A percentile compares a stretch with the other conserved stretches of the same genome.
These are phyloP conservation scores for Aspergillus olivimuriae DNA, from an alignment of 495 filamentous ascomycete genomes.

Conservation along the genomic window DNA sequence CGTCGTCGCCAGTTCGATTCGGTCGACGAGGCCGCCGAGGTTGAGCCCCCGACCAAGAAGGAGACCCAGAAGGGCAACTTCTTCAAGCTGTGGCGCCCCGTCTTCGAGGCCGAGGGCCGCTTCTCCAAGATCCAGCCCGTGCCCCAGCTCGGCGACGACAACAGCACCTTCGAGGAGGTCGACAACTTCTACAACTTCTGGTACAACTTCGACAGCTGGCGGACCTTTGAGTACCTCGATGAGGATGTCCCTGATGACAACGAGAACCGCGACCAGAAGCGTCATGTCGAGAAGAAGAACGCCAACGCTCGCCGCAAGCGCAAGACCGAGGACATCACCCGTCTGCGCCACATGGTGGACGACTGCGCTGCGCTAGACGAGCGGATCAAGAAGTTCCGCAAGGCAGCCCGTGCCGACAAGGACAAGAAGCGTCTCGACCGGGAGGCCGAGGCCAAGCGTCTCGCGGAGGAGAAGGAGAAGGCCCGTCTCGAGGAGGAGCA, in stretches of 20 bases:
- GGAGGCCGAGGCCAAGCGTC: slow-evolving; percentile 84
- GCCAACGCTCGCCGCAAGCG: slow-evolving; percentile 95
- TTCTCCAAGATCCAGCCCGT: slow-evolving; percentile 90
- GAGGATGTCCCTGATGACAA: slow-evolving; percentile 98
- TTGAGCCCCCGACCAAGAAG: slow-evolving; percentile 90
- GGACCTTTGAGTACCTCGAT: slow-evolving; percentile 95
- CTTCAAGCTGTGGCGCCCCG: slow-evolving; percentile 85
- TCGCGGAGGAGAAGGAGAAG: slow-evolving; percentile 69
- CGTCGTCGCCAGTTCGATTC: slow-evolving; percentile 96
- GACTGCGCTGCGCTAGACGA: slow-evolving; percentile 75
- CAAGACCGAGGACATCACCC: slow-evolving; percentile 94
- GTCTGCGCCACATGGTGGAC: slow-evolving; percentile 83
- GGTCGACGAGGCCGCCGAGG: slow-evolving; percentile 86
- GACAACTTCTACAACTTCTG: slow-evolving; percentile 98
- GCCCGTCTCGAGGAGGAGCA: slow-evolving; percentile 73
- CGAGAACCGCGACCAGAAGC: slow-evolving; percentile 98
- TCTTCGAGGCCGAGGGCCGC: slow-evolving; percentile 84
- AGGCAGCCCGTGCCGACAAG: slow-evolving; percentile 84
- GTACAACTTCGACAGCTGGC: slow-evolving; percentile 99
- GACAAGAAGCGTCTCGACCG: slow-evolving; percentile 87
- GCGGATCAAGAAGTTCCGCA: slow-evolving; percentile 93
- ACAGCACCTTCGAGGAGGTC: slow-evolving; percentile 79
- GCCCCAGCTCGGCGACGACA: slow-evolving; percentile 75
- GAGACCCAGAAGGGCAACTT: slow-evolving; percentile 75
- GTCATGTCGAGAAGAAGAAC: slow-evolving; percentile 96